A percentile compares a stretch with the other conserved stretches of the same genome.
These are phyloP conservation scores for Leccinum incarnatum DNA, from an alignment of 768 basidiomycete genomes.

Conservation along the genomic window DNA sequence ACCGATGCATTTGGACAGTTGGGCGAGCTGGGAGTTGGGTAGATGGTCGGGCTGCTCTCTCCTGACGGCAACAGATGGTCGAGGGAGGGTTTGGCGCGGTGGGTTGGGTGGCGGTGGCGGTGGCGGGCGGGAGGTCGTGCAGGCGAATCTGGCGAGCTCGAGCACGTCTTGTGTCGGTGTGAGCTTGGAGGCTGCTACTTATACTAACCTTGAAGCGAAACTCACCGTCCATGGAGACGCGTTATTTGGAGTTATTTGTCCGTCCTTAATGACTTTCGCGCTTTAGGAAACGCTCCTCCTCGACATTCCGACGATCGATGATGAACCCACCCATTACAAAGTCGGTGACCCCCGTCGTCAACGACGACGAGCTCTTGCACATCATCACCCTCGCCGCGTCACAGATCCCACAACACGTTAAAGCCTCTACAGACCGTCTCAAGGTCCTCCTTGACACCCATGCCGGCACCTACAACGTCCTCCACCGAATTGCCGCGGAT, in stretches of 20 bases:
- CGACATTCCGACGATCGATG: constrained; percentile 15
- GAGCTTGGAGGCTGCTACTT: too few species aligned
- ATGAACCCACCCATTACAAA: constrained; percentile 17
- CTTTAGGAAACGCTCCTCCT: not conserved
- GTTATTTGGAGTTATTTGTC: constrained; percentile 40
- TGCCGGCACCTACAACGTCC: constrained; percentile 66
- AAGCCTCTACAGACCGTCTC: constrained; percentile 54
- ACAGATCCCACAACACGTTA: constrained; percentile 55
- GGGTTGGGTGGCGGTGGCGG: not conserved
- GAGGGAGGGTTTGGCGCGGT: constrained; percentile 1
- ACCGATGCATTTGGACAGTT: constrained; percentile 55
- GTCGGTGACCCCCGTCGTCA: constrained; percentile 37
- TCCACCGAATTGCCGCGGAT: constrained; percentile 72
- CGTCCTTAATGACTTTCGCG: constrained; percentile 12
- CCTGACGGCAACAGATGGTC: constrained; percentile 1
- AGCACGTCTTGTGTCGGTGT: not conserved
- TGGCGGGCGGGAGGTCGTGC: constrained; percentile 7
- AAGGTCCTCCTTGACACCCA: constrained; percentile 60
- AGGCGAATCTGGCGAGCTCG: constrained; percentile 41
- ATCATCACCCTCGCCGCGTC: constrained; percentile 69
- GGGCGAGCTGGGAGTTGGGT: constrained; percentile 45
- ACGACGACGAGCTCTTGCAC: constrained; percentile 62
- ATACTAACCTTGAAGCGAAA: not conserved
- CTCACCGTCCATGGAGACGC: constrained; percentile 35
- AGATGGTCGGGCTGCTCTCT: constrained; percentile 33